A percentile compares a stretch with the other conserved stretches of the same genome.
Evolutionary conservation across 2,329 filamentous ascomycete genomes (phyloP).

Genomic region (Cadophora gregata): DNA sequence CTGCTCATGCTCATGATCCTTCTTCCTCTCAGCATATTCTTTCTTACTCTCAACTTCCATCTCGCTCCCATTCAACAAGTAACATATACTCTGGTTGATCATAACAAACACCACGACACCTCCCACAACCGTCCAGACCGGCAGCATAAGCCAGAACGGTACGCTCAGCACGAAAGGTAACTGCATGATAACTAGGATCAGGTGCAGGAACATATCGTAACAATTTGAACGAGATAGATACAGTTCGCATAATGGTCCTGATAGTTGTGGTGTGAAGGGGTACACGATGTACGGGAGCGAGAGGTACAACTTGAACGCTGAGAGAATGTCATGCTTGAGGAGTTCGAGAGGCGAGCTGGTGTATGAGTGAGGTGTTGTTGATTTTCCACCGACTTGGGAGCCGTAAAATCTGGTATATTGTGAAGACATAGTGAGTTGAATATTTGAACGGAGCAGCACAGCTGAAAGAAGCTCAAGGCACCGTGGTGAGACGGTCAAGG

Average conservation of each 20-base stretch:
- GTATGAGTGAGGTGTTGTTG: constrained; percentile 66
- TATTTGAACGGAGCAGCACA: not conserved
- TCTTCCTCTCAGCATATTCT: constrained; percentile 55
- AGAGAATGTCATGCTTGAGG: constrained; percentile 48
- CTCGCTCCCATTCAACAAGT: constrained; percentile 58
- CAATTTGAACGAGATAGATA: constrained; percentile 63
- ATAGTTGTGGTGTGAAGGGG: constrained; percentile 59
- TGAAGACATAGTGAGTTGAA: not conserved
- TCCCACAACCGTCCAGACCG: constrained; percentile 53
- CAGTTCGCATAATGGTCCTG: constrained; percentile 67
- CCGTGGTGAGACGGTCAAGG: not conserved
- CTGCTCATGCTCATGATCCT: constrained; percentile 63
- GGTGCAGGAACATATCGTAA: constrained; percentile 62
- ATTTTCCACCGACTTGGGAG: constrained; percentile 62
- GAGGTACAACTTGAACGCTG: constrained; percentile 45
- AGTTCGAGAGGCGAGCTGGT: constrained; percentile 52
- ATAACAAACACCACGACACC: constrained; percentile 52
- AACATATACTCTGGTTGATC: constrained; percentile 58
- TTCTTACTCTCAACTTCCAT: constrained; percentile 58
- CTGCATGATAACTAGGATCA: constrained; percentile 64
- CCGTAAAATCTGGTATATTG: constrained; percentile 57
- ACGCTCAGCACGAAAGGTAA: constrained; percentile 63
- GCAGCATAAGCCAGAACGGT: constrained; percentile 55
- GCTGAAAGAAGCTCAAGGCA: not conserved
- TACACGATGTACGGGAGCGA: constrained; percentile 64